A percentile compares a stretch with the other conserved stretches of the same genome.
These are phyloP conservation scores for Blastobotrys buckinghamii DNA, from an alignment of 1,139 yeast species.

Conservation along the genomic window DNA sequence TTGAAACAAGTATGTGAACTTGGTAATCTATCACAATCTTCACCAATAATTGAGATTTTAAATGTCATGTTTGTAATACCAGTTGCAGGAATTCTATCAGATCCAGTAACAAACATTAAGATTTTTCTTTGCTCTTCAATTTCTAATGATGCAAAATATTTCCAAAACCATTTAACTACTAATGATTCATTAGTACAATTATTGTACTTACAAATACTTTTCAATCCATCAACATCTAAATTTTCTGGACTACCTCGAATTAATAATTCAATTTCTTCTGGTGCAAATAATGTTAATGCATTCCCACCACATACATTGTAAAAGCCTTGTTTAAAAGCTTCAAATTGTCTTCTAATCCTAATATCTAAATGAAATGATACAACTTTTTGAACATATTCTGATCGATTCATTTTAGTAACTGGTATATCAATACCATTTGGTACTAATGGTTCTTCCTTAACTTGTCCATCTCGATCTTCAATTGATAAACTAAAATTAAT, in stretches of 20 bases:
- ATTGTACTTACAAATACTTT: slow-evolving; percentile 64
- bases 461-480: slow-evolving; percentile 13
- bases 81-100: slow-evolving; percentile 88
- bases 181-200: slow-evolving; percentile 31
- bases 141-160: slow-evolving; percentile 46
- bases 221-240: slow-evolving; percentile 61
- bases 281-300: slow-evolving; percentile 68
- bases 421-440: slow-evolving; percentile 47
- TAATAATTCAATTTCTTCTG: slow-evolving; percentile 73
- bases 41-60: slow-evolving; percentile 53
- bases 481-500: slow-evolving; percentile 44
- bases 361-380: slow-evolving; percentile 53
- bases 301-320: slow-evolving; percentile 72
- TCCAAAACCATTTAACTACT: slow-evolving; percentile 81
- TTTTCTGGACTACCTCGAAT: slow-evolving; percentile 71
- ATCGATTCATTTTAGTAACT: slow-evolving; percentile 55
- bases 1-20: slow-evolving; percentile 92
- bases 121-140: slow-evolving; percentile 52
- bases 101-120: slow-evolving; percentile 77
- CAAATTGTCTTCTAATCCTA: slow-evolving; percentile 48
- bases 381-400: slow-evolving; percentile 57
- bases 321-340: slow-evolving; percentile 64
- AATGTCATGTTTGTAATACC: slow-evolving; percentile 67
- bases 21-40: slow-evolving; percentile 55
- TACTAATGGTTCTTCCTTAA: slow-evolving; percentile 43